These are phyloP conservation scores for Fusarium sp. DNA, from an alignment of 2,329 filamentous ascomycete species.

Conservation along the genomic window DNA sequence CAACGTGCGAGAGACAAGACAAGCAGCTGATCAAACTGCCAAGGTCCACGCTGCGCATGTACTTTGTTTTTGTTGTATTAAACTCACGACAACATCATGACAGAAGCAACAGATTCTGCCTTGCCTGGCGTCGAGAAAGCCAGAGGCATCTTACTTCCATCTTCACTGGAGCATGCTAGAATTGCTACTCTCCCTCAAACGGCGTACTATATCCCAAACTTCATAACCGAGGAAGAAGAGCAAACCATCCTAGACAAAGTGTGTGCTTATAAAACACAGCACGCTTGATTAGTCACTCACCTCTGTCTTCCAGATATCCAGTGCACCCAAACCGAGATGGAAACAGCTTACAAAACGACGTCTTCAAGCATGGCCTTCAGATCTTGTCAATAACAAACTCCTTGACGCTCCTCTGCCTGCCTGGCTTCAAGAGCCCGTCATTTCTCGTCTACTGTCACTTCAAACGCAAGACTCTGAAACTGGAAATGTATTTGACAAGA, in stretches of 20 bases:
- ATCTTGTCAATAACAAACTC: constrained; percentile 82
- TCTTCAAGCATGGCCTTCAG: constrained; percentile 90
- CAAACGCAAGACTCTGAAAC: constrained; percentile 51
- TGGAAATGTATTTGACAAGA: constrained; percentile 66
- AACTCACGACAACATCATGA: constrained; percentile 10
- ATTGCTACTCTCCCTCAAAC: constrained; percentile 69
- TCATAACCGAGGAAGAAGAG: constrained; percentile 84
- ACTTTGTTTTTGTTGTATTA: background rate
- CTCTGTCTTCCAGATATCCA: constrained; percentile 60
- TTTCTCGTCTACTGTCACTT: constrained; percentile 70
- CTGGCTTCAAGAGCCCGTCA: constrained; percentile 79
- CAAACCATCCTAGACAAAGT: constrained; percentile 77
- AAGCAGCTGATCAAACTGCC: background rate
- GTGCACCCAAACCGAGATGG: constrained; percentile 82
- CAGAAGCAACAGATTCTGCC: constrained; percentile 25
- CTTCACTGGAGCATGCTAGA: constrained; percentile 63
- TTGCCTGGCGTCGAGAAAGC: constrained; percentile 1
- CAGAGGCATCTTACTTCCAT: constrained; percentile 55
- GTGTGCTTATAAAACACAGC: constrained; percentile 44
- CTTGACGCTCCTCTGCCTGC: constrained; percentile 78
- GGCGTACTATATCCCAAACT: constrained; percentile 88
- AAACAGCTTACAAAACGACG: constrained; percentile 88
- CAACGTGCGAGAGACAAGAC: constrained; percentile 17
- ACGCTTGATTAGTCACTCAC: constrained; percentile 32
- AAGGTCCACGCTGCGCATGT: background rate